Evolutionary conservation across 805 yeast species (phyloP).

Genomic region (Tetrapisispora iriomotensis): DNA sequence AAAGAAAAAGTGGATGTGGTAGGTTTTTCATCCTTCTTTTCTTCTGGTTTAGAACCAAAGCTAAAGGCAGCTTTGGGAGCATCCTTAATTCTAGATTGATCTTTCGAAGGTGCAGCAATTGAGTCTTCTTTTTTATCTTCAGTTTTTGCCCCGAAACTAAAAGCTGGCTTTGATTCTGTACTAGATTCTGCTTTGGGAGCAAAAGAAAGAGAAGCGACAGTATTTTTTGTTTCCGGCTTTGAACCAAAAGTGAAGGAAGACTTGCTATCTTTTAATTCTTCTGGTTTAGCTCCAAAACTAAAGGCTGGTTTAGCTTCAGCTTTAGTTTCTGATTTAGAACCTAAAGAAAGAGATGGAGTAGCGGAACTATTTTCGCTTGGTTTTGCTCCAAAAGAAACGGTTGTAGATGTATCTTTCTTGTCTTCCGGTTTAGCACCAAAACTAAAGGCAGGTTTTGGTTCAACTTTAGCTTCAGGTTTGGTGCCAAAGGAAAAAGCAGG

Average conservation of each 20-base stretch:
- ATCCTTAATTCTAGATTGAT: background rate
- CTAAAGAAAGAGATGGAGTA: slow-evolving; percentile 11
- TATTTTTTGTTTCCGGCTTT: too few relatives aligned
- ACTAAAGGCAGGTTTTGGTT: slow-evolving; percentile 10
- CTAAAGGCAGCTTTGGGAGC: slow-evolving; percentile 3
- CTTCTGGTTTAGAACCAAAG: slow-evolving; percentile 6
- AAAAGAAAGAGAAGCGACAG: too few relatives aligned
- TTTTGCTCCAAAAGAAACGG: background rate
- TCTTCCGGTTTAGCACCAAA: slow-evolving; percentile 13
- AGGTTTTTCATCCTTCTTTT: slow-evolving; percentile 1
- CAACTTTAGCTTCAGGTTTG: slow-evolving; percentile 6
- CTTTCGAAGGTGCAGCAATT: background rate
- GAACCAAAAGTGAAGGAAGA: too few relatives aligned
- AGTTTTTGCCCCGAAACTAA: slow-evolving; percentile 4
- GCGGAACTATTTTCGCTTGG: slow-evolving; percentile 1
- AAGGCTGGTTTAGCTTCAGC: slow-evolving; percentile 5
- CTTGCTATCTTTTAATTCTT: background rate
- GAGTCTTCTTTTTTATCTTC: background rate
- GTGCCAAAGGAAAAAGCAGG: slow-evolving; percentile 13
- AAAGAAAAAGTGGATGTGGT: slow-evolving; percentile 9
- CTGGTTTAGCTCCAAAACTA: background rate
- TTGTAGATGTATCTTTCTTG: slow-evolving; percentile 5
- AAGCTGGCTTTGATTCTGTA: slow-evolving; percentile 1
- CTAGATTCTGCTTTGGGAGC: background rate
- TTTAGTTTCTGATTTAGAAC: slow-evolving; percentile 5